A percentile compares a stretch with the other conserved stretches of the same genome.
Evolutionary conservation across 108 stramenopile genomes (phyloP).

Genomic region (Cyclotella atomus): DNA sequence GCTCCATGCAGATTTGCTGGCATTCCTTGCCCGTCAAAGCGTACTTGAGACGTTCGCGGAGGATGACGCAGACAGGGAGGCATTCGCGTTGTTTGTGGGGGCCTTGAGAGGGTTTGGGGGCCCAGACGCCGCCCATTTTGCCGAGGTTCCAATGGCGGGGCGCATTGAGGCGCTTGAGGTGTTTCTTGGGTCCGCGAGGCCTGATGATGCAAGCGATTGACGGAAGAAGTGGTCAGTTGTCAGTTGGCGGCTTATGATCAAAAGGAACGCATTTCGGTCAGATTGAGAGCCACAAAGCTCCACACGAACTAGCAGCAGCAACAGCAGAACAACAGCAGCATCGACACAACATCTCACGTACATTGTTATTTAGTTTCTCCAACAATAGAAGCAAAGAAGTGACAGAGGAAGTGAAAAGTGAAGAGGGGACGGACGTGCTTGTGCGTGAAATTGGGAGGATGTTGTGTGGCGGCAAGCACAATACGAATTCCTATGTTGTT

Average conservation of each 20-base stretch:
- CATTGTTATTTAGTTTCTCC: conserved; percentile 2
- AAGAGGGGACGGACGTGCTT: too few species aligned
- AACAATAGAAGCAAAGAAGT: neutral
- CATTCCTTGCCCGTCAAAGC: conserved; percentile 98
- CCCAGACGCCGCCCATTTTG: conserved; percentile 99
- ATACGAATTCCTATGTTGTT: too few species aligned
- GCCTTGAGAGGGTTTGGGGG: conserved; percentile 92
- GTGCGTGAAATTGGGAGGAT: too few species aligned
- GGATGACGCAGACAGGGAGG: conserved; percentile 94
- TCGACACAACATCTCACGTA: neutral
- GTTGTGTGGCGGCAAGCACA: too few species aligned
- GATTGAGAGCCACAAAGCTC: neutral
- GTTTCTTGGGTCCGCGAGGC: conserved; percentile 99
- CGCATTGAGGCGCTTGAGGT: conserved; percentile 99
- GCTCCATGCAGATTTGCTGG: conserved; percentile 99
- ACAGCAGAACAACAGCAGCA: neutral
- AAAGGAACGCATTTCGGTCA: neutral
- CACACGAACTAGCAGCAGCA: neutral
- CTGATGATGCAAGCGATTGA: conserved; percentile 41
- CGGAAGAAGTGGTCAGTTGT: neutral
- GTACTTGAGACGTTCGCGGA: conserved; percentile 99
- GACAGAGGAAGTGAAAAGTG: neutral
- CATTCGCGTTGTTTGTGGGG: conserved; percentile 99
- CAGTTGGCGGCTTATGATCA: neutral
- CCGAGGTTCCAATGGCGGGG: conserved; percentile 99